phyloP scores from a whole-genome alignment of 2,329 filamentous ascomycete species.

The Talaromyces sp. region DNA sequence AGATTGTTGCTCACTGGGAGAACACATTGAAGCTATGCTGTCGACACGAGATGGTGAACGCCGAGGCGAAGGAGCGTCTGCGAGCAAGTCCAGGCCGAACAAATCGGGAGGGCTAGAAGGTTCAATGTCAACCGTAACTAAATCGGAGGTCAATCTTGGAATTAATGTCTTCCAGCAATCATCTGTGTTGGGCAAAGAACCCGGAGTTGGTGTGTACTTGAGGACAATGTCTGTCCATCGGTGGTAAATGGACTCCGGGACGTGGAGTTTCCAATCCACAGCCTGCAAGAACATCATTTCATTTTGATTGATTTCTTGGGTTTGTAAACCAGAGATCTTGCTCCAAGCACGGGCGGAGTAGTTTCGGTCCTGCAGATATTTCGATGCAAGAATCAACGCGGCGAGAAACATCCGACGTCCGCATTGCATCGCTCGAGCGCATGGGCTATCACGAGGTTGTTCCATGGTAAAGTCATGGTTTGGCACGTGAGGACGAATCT shows the following conservation, averaged over 20 bases:
- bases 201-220: constrained; percentile 67
- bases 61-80: constrained; percentile 32
- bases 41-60: constrained; percentile 23
- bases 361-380: constrained; percentile 96
- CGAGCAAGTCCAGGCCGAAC: constrained; percentile 26
- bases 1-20: constrained; percentile 25
- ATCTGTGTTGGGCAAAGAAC: constrained; percentile 31
- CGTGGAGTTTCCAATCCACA: constrained; percentile 92
- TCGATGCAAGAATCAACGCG: constrained; percentile 90
- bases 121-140: constrained; percentile 48
- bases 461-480: constrained; percentile 81
- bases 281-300: constrained; percentile 87
- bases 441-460: constrained; percentile 68
- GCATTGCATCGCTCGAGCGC: constrained; percentile 80
- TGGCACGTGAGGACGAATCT: constrained; percentile 88
- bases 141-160: constrained; percentile 55
- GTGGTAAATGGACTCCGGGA: constrained; percentile 82
- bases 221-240: constrained; percentile 92
- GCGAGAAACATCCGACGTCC: constrained; percentile 96
- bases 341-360: constrained; percentile 98
- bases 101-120: constrained; percentile 30
- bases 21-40: constrained; percentile 21
- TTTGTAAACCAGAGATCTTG: constrained; percentile 95
- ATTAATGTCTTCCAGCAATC: constrained; percentile 49
- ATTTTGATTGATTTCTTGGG: constrained; percentile 92